These are phyloP conservation scores for Rostrohypoxylon terebratum DNA, from an alignment of 495 filamentous ascomycete genomes.

Conservation along the genomic window DNA sequence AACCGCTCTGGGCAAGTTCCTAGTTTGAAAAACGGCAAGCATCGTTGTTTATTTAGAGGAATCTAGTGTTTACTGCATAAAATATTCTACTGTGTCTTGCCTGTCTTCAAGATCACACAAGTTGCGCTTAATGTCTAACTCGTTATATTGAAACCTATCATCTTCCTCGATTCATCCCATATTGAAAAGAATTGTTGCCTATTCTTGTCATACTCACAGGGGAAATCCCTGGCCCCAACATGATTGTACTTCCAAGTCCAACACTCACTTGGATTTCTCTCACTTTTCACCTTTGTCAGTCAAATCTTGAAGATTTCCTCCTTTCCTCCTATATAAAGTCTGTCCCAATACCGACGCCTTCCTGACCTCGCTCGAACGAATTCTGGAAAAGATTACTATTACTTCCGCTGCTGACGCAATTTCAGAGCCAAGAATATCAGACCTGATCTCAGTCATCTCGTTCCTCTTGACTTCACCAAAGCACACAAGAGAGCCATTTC, in stretches of 20 bases:
- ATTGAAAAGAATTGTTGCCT: not conserved
- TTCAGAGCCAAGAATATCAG: conserved; percentile 26
- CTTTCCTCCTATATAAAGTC: conserved; percentile 15
- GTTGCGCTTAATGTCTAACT: not conserved
- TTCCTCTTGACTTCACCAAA: conserved; percentile 27
- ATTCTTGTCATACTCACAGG: conserved; percentile 3
- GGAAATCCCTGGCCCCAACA: conserved; percentile 7
- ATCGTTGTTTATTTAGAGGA: not conserved
- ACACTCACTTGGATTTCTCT: conserved; percentile 2
- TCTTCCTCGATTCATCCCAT: conserved; percentile 13
- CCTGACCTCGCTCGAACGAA: not conserved
- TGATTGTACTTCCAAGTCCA: conserved; percentile 22
- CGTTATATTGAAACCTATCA: conserved; percentile 7
- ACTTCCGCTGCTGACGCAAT: conserved; percentile 18
- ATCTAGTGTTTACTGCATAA: not conserved
- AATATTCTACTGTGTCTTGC: conserved; percentile 11
- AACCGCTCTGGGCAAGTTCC: not conserved
- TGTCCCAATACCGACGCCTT: not conserved
- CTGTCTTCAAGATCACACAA: not conserved
- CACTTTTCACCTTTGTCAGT: not conserved
- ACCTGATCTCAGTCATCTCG: conserved; percentile 21
- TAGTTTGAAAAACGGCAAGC: conserved; percentile 6
- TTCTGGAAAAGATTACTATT: not conserved
- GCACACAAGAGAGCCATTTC: conserved; percentile 56
- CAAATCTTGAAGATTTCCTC: not conserved